phyloP scores from a whole-genome alignment of 768 basidiomycete genomes.

The Podaxis carcinomalis region DNA sequence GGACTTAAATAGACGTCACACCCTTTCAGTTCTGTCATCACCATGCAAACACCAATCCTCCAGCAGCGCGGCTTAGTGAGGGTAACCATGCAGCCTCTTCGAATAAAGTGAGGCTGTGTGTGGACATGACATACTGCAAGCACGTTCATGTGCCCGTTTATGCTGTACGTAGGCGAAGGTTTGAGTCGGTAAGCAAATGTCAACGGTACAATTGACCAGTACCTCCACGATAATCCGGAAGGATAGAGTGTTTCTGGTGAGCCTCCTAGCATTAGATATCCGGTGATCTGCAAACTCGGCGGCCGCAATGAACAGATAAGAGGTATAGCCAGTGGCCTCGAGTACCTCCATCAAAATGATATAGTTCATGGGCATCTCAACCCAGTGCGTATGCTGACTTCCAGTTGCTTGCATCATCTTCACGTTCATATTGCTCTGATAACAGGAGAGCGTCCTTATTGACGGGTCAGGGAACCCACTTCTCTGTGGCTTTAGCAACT shows the following conservation, averaged over 20 bases:
- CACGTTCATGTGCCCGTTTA: no score
- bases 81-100: no score
- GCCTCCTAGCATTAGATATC: neutral
- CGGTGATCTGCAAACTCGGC: neutral
- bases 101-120: no score
- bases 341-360: neutral
- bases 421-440: no score
- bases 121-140: no score
- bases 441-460: neutral
- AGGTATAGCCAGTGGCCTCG: neutral
- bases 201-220: neutral
- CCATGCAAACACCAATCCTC: no score
- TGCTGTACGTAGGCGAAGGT: no score
- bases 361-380: neutral
- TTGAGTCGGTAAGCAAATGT: no score
- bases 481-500: neutral
- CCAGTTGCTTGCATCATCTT: no score
- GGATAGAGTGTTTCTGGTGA: neutral
- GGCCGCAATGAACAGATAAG: neutral
- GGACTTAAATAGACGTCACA: no score
- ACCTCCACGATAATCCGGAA: slow-evolving; percentile 8
- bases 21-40: no score
- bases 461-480: neutral
- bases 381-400: neutral
- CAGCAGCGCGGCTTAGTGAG: no score